Base-by-base conservation (phyloP, 2,329 filamentous ascomycete species). In the Myotisia sp. region DNA sequence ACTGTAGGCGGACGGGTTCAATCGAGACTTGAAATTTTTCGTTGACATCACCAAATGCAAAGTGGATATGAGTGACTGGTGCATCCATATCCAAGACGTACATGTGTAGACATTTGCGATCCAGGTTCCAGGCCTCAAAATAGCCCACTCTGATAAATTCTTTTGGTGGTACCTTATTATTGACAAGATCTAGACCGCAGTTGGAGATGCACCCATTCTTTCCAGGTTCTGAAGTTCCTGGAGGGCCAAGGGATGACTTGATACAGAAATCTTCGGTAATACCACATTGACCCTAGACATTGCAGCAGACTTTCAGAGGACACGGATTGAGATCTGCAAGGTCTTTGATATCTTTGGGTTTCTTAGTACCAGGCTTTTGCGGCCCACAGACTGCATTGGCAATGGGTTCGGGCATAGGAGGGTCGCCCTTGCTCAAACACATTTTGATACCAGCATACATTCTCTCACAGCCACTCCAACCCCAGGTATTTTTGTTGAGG, bases 351-450 rank as follows among this genome's bases (percentile, higher is more conserved):
- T 18, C 2, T 61, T 40, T 1, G 49, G 37, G 1, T 7, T 43
- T 29, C 6, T 42, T 31, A 0, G 62, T 64, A 1, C 60, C 59
- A 3, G 55, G 53, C 1, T 58, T 51, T 28, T 58, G 52, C 1
- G 67, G 67, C 0, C 68, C 67, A 44, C 67, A 68, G 0, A 55
- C 42, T 8, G 59, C 59, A 29, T 57, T 53, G 2, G 63, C 63
- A 46, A 65, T 53, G 1, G 62, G 60, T 5, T 55, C 48, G 1
- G 64, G 64, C 47, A 66, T 54, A 0, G 62, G 60, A 4, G 60
- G 51, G 1, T 37, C 40, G 3, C 63, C 63, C 0, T 44, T 40
- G 37, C 58, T 60, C 0, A 65, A 42, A 38, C 64, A 67, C 3
- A 66, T 58, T 6, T 44, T 47, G 2, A 37, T 23, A 1, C 51